Conservation (phyloP, 306 rosid genomes). For the Vachellia collinsii region DNA sequence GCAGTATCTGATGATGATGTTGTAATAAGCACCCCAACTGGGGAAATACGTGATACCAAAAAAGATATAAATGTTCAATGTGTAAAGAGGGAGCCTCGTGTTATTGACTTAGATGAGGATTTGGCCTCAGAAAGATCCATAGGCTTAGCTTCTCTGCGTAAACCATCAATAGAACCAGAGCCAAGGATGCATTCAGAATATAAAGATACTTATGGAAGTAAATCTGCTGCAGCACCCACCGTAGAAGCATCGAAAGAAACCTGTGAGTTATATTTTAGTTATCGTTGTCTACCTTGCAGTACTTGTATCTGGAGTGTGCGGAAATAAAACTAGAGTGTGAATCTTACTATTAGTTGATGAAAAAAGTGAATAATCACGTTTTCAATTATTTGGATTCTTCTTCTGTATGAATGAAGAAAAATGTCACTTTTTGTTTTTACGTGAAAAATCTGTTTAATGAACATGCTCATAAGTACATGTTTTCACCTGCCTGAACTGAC, state of each 20-base stretch:
- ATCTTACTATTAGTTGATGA: conserved; percentile 30
- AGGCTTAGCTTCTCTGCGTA: conserved; percentile 44
- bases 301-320: conserved; percentile 12
- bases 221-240: conserved; percentile 43
- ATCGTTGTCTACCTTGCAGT: conserved; percentile 14
- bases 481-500: neutral
- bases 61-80: conserved; percentile 43
- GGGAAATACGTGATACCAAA: conserved; percentile 32
- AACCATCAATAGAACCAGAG: conserved; percentile 37
- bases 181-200: conserved; percentile 41
- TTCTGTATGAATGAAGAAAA: conserved; percentile 4
- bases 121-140: conserved; percentile 43
- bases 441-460: neutral
- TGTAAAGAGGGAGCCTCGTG: conserved; percentile 43
- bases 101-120: conserved; percentile 45
- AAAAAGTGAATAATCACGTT: conserved; percentile 11
- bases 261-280: conserved; percentile 57
- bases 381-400: conserved; percentile 13
- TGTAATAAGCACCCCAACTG: conserved; percentile 37
- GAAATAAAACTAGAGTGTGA: neutral
- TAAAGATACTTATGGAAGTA: conserved; percentile 35
- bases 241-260: conserved; percentile 52
- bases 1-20: conserved; percentile 58
- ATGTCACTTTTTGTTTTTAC: neutral
- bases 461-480: neutral